Conservation (phyloP, 345 rosid genomes). For the Bretschneidera sinensis region DNA sequence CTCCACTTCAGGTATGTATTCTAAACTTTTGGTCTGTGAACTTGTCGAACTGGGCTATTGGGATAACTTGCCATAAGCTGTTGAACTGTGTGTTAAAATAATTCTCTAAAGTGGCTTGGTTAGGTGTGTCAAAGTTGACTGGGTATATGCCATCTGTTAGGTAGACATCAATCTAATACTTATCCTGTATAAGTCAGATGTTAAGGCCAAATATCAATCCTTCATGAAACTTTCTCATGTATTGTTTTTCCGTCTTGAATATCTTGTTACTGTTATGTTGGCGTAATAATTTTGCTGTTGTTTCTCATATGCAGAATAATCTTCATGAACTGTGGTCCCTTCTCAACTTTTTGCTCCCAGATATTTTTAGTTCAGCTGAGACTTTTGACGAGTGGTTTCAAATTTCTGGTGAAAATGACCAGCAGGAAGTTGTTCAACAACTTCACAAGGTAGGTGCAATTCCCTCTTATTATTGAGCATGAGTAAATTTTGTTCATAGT, state of each 20-base stretch:
- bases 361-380: constrained; percentile 98
- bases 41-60: too few species aligned
- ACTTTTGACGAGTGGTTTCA: constrained; percentile 99
- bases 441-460: constrained; percentile 73
- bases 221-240: too few species aligned
- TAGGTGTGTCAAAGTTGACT: too few species aligned
- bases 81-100: too few species aligned
- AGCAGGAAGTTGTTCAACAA: constrained; percentile 99
- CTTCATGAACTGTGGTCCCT: constrained; percentile 99
- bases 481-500: not conserved
- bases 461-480: not conserved
- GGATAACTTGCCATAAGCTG: too few species aligned
- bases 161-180: too few species aligned
- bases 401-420: constrained; percentile 97
- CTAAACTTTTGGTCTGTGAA: too few species aligned
- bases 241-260: not conserved
- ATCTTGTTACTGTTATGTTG: not conserved
- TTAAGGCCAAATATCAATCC: too few species aligned
- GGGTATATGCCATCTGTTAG: too few species aligned
- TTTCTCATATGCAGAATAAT: constrained; percentile 64
- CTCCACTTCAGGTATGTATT: constrained; percentile 95
- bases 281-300: constrained; percentile 7
- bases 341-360: constrained; percentile 88
- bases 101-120: too few species aligned
- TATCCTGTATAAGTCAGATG: too few species aligned